Evolutionary conservation across 176 grass and related monocot genomes (phyloP), one percentile per base, ranked within the genome.

Genomic region (Tillandsia fasciculata): DNA sequence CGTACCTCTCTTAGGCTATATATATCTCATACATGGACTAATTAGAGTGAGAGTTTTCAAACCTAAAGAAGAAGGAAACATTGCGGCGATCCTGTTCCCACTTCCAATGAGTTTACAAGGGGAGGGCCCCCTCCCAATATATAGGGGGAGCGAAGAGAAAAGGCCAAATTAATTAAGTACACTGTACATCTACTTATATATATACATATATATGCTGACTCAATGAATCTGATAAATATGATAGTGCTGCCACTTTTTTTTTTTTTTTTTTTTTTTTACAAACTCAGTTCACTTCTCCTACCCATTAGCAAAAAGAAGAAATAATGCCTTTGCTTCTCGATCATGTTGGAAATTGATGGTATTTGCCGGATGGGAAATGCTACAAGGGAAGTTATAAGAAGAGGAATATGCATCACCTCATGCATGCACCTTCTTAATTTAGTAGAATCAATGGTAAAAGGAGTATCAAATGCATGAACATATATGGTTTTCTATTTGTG

Each of bases 401-500:
- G 54, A 58, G 54, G 18, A n/a, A 57, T 13, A 57, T 1, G n/a
- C 1, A 18, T 57, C 56, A 59, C 22, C 56, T 61, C 56, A 22
- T 23, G 56, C 56, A 61, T 61, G 56, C 56, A 74, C 77, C 66
- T 87, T 77, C 77, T 42, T 18, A 24, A 24, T 24, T 24, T 24
- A 74, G 65, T 20, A 66, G 48, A 66, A 20, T 0, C 0, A 20
- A 54, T 49, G 56, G 12, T 26, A 11, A 71, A 26, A 26, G 11
- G 58, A 12, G 50, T 53, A 70, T 58, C 68, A 53, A 74, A 82
- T 85, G 87, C 82, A 89, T 89, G 76, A 79, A 79, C 82, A 80
- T 20, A 20, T 20, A 20, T 82, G 66, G 82, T 85, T 82, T 76
- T 83, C 64, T 52, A 79, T 81, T 75, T 79, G 72, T 8, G 54